Percentiles rank a stretch among this genome's conserved stretches.
These are phyloP conservation scores for Podila minutissima DNA, from an alignment of 192 early-diverging fungal species.

Conservation along the genomic window DNA sequence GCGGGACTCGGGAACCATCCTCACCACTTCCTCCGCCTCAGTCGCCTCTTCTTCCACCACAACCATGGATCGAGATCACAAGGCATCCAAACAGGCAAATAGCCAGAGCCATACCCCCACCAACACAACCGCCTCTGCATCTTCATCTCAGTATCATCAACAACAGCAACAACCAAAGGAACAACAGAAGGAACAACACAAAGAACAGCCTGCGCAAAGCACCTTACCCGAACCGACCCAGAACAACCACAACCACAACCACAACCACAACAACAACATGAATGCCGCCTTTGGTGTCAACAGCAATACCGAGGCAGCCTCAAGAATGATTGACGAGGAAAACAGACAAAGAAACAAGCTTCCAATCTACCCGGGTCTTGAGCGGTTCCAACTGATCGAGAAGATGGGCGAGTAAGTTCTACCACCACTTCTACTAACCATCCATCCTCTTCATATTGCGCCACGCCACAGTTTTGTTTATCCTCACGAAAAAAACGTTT, in stretches of 20 bases:
- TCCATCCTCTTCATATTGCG: too few species aligned
- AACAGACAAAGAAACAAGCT: slow-evolving; percentile 46
- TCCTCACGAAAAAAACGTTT: too few species aligned
- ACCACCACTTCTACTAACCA: not conserved
- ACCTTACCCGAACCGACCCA: not conserved
- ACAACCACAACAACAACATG: not conserved
- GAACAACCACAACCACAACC: slow-evolving; percentile 9
- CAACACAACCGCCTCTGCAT: not conserved
- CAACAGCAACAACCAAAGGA: not conserved
- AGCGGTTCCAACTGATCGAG: slow-evolving; percentile 60
- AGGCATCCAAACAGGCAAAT: not conserved
- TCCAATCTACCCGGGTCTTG: slow-evolving; percentile 62
- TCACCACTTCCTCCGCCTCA: not conserved
- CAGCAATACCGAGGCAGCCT: slow-evolving; percentile 40
- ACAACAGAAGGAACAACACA: too few species aligned
- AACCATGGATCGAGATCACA: not conserved
- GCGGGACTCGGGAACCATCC: not conserved
- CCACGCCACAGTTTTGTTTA: too few species aligned
- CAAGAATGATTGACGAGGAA: slow-evolving; percentile 59
- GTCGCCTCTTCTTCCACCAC: not conserved
- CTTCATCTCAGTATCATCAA: not conserved
- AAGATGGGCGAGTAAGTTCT: slow-evolving; percentile 76
- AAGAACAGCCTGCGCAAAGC: not conserved
- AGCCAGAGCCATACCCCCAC: not conserved
- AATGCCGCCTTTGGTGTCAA: slow-evolving; percentile 13